A percentile compares a stretch with the other conserved stretches of the same genome.
Evolutionary conservation across 2,329 filamentous ascomycete species (phyloP).

Genomic region (Drechslerella dactyloides): DNA sequence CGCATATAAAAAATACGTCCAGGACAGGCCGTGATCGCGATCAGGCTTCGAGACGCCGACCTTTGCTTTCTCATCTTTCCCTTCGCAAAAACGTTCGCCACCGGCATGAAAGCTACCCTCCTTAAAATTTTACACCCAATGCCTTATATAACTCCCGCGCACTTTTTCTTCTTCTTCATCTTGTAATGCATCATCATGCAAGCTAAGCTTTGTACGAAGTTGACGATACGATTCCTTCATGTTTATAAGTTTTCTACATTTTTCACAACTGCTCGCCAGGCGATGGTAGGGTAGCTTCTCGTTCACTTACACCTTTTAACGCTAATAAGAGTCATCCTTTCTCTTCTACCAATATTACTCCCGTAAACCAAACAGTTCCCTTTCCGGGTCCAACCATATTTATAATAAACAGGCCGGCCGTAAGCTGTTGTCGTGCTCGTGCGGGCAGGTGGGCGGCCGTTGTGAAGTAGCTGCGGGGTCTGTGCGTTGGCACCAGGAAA

Average conservation of each 20-base stretch:
- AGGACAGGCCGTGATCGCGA: neutral
- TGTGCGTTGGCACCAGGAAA: constrained; percentile 50
- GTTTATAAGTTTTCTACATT: constrained; percentile 42
- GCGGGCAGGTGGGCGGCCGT: neutral
- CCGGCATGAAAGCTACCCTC: neutral
- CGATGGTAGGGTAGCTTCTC: constrained; percentile 23
- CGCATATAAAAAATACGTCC: neutral
- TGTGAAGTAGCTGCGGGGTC: constrained; percentile 43
- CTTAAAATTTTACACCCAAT: constrained; percentile 15
- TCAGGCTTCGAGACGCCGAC: neutral
- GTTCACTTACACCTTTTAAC: constrained; percentile 13
- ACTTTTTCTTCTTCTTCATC: constrained; percentile 5
- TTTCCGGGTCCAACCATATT: too few species aligned
- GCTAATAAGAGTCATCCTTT: constrained; percentile 30
- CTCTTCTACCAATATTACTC: constrained; percentile 17
- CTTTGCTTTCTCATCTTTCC: constrained; percentile 3
- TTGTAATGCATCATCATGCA: constrained; percentile 48
- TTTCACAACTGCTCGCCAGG: constrained; percentile 13
- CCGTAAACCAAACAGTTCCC: too few species aligned
- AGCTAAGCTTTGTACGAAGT: constrained; percentile 51
- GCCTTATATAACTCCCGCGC: constrained; percentile 20
- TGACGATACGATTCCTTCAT: constrained; percentile 50
- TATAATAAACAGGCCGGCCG: too few species aligned
- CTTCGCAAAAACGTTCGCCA: neutral
- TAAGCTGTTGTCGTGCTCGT: neutral